Conservation (phyloP, 768 basidiomycete genomes). For the Trichaptum fuscoviolaceum region DNA sequence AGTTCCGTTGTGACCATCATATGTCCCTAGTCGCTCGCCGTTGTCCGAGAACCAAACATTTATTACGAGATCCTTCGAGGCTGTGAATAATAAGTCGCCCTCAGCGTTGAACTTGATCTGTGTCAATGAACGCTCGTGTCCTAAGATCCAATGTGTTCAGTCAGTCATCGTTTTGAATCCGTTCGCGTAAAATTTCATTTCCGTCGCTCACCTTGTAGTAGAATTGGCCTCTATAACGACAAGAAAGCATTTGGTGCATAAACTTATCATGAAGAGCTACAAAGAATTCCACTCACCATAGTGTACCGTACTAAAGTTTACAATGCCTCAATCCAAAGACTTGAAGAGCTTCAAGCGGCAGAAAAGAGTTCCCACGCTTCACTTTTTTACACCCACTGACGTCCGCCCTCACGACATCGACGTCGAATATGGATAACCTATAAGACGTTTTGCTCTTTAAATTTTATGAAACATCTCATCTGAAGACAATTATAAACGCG, state of each 20-base stretch:
- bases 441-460: background rate
- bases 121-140: conserved; percentile 95
- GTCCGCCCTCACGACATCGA: background rate
- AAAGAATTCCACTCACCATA: background rate
- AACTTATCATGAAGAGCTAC: background rate
- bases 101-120: conserved; percentile 97
- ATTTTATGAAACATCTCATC: background rate
- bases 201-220: conserved; percentile 55
- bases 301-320: background rate
- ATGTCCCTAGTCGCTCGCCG: conserved; percentile 95
- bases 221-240: conserved; percentile 56
- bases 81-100: conserved; percentile 93
- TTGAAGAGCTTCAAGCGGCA: no score
- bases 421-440: background rate
- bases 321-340: background rate
- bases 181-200: background rate
- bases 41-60: conserved; percentile 98
- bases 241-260: background rate
- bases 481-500: no score
- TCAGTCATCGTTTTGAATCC: conserved; percentile 4
- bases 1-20: conserved; percentile 91
- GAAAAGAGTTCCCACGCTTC: background rate
- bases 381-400: background rate
- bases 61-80: conserved; percentile 91
- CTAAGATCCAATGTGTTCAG: conserved; percentile 34